Percentiles rank a stretch among this genome's conserved stretches.
phyloP scores from a whole-genome alignment of 164 flowering plant species.

The Cinnamomum chago region DNA sequence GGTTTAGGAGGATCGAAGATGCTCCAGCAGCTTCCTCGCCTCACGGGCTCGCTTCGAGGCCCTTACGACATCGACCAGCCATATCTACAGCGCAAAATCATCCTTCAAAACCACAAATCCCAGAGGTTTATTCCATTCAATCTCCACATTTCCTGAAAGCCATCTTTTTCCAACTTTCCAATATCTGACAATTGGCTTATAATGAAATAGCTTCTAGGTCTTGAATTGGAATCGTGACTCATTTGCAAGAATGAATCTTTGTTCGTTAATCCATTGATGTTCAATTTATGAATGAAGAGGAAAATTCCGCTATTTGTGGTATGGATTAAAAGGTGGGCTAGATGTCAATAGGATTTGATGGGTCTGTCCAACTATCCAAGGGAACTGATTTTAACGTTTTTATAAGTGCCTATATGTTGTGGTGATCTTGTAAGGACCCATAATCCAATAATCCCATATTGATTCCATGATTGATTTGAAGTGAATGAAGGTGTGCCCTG shows the following conservation, averaged over 20 bases:
- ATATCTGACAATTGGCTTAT: too few species aligned
- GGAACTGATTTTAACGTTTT: too few species aligned
- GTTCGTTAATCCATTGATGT: too few species aligned
- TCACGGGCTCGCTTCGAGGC: slow-evolving; percentile 67
- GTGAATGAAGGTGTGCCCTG: neutral
- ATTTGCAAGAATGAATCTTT: neutral
- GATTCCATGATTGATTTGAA: neutral
- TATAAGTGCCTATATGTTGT: too few species aligned
- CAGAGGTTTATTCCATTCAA: slow-evolving; percentile 24
- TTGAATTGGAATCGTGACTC: neutral
- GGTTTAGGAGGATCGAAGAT: slow-evolving; percentile 26
- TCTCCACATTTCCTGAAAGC: neutral
- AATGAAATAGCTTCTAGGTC: neutral
- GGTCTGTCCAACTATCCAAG: too few species aligned
- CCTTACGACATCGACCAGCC: slow-evolving; percentile 88
- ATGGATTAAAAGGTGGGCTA: too few species aligned
- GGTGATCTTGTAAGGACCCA: too few species aligned
- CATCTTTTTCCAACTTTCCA: too few species aligned
- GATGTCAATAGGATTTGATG: too few species aligned
- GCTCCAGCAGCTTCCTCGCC: slow-evolving; percentile 79
- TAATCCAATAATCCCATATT: too few species aligned
- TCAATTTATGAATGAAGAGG: too few species aligned
- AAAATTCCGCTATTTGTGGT: too few species aligned
- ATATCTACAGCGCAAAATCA: slow-evolving; percentile 64
- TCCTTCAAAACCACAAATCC: slow-evolving; percentile 47